These are phyloP conservation scores for Pleurotus giganteus DNA, from an alignment of 768 basidiomycete species.

Conservation along the genomic window DNA sequence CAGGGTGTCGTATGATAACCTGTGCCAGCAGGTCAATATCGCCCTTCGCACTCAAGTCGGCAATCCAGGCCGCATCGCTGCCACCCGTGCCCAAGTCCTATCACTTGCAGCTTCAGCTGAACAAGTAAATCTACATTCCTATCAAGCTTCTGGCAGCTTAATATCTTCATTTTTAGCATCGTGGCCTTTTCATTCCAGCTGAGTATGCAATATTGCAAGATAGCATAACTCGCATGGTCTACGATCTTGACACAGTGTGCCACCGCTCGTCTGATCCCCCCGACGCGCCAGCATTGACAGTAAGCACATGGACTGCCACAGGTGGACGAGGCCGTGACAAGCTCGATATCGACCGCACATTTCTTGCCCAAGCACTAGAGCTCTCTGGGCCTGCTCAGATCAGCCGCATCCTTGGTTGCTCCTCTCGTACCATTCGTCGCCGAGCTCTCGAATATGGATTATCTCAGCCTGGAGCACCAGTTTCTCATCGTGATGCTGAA, in stretches of 20 bases:
- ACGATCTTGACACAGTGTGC: constrained; percentile 12
- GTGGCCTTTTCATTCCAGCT: too few species aligned
- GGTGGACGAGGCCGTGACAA: constrained; percentile 20
- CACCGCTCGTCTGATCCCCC: constrained; percentile 15
- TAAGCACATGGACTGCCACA: constrained; percentile 5
- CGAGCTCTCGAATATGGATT: constrained; percentile 20
- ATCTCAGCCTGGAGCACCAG: constrained; percentile 14
- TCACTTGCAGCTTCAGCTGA: too few species aligned
- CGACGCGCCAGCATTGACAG: not conserved
- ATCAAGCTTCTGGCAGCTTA: too few species aligned
- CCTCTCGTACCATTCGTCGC: constrained; percentile 13
- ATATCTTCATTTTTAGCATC: too few species aligned
- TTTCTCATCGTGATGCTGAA: constrained; percentile 6
- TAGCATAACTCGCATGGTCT: constrained; percentile 15
- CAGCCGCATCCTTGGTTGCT: constrained; percentile 13
- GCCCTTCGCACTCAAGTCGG: too few species aligned
- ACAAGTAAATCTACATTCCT: too few species aligned
- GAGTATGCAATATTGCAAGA: constrained; percentile 16
- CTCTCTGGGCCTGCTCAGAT: constrained; percentile 17
- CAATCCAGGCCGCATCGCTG: too few species aligned
- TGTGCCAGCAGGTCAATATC: too few species aligned
- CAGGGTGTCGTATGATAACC: too few species aligned
- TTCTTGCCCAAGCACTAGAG: constrained; percentile 16
- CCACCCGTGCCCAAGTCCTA: too few species aligned
- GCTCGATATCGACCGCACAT: constrained; percentile 18